Base-by-base conservation (phyloP, 2,329 filamentous ascomycete genomes). In the Alternaria angustiovoidea region DNA sequence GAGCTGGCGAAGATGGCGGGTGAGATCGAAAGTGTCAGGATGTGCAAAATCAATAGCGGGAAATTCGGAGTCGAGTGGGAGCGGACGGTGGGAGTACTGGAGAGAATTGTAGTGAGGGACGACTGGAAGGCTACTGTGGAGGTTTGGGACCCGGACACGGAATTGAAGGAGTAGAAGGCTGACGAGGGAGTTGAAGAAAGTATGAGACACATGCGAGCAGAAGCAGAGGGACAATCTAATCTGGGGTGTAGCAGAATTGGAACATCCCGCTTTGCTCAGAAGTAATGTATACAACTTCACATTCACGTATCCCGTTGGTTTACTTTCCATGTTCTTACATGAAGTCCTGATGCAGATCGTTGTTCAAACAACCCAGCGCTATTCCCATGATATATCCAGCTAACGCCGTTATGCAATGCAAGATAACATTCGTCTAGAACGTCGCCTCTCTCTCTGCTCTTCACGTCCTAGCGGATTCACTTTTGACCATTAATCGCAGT, bases 21-120 rank as follows among this genome's bases (percentile, higher is more conserved):
- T 9, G 28, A 66, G 28, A 64, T 51, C 3, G n/a, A 22, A 1
- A 61, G 66, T 16, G 62, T 87, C 0, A 81, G 81, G 59, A 83
- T 85, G 56, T 85, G 84, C 63, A 81, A 81, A 59, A 86, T 89
- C 64, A 89, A 89, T 67, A 83, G 85, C 26, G 87, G 85, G 0
- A 72, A 84, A 34, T 89, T 89, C 69, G 77, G 74, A 0, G 85
- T 89, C 26, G 76, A 81, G 12, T 89, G 87, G 87, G 72, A 78
- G 56, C 70, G 76, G 34, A 87, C 85, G 0, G 79, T 77, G 57
- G 65, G 61, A 5, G 72, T 84, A 1, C 53, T 89, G 30, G 54
- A 70, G 59, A 59, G 57, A 1, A 65, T 77, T 51, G 59, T 43
- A 8, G 39, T 75, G 39, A 59, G 68, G 60, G 70, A 72, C 18